phyloP scores from a whole-genome alignment of 331 rosid species.

The Quercus lobata region DNA sequence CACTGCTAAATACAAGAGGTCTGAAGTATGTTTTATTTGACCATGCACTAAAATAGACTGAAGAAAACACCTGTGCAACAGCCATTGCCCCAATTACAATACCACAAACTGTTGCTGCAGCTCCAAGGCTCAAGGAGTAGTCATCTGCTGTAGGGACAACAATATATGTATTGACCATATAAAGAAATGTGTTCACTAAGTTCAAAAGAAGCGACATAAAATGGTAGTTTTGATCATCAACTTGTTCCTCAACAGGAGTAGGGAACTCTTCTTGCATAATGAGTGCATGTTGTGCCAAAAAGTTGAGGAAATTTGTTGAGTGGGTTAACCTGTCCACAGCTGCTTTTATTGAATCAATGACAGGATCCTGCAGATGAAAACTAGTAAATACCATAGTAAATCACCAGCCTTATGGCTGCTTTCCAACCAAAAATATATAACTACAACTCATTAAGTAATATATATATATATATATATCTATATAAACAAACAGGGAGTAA shows the following conservation, averaged over 20 bases:
- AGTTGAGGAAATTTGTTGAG: constrained; percentile 90
- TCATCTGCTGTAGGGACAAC: constrained; percentile 97
- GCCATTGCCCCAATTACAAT: constrained; percentile 97
- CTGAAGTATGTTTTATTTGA: constrained; percentile 88
- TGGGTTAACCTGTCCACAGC: constrained; percentile 79
- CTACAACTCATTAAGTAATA: background rate
- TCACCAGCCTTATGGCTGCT: background rate
- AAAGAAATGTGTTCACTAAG: constrained; percentile 85
- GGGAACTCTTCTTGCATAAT: constrained; percentile 89
- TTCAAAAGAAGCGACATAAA: constrained; percentile 83
- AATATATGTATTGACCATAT: constrained; percentile 95
- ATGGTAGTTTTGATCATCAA: constrained; percentile 65
- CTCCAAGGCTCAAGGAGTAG: constrained; percentile 91
- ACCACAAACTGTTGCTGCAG: constrained; percentile 96
- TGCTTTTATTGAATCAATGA: constrained; percentile 67
- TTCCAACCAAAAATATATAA: background rate
- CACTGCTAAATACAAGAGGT: constrained; percentile 94
- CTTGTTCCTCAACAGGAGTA: constrained; percentile 55
- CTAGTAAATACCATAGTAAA: constrained; percentile 8
- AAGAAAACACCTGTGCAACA: constrained; percentile 94
- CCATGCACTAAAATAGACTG: constrained; percentile 98
- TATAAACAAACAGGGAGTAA: background rate
- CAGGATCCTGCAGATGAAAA: constrained; percentile 73
- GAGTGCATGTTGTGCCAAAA: constrained; percentile 91
- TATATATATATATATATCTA: too few species aligned